These are phyloP conservation scores for Aspergillus udagawae DNA, from an alignment of 2,329 filamentous ascomycete species.

Conservation along the genomic window DNA sequence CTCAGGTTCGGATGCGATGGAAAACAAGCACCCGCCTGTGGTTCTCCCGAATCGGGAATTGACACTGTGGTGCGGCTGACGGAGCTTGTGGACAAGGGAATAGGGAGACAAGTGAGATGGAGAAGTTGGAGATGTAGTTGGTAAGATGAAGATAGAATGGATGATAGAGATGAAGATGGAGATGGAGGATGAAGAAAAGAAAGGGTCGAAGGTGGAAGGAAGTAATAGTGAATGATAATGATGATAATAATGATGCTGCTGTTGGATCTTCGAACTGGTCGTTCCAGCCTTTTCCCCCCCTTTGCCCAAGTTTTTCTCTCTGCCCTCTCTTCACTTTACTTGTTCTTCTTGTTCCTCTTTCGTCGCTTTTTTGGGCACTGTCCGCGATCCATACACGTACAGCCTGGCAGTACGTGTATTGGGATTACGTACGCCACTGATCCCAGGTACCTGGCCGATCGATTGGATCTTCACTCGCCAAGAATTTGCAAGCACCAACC, in stretches of 20 bases:
- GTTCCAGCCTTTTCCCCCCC: slow-evolving; percentile 7
- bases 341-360: slow-evolving; percentile 6
- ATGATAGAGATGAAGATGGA: slow-evolving; percentile 1
- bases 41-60: not conserved
- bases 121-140: slow-evolving; percentile 4
- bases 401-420: slow-evolving; percentile 9
- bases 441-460: too few relatives aligned
- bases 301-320: slow-evolving; percentile 12
- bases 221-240: not conserved
- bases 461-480: not conserved
- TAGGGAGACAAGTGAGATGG: slow-evolving; percentile 2
- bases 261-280: slow-evolving; percentile 7
- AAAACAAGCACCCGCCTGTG: not conserved
- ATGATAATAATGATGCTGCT: slow-evolving; percentile 8
- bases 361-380: not conserved
- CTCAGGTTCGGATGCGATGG: not conserved
- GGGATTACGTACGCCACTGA: slow-evolving; percentile 2
- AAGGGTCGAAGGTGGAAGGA: not conserved
- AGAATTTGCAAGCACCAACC: not conserved
- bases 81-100: slow-evolving; percentile 1
- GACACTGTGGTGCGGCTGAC: not conserved
- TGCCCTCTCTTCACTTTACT: slow-evolving; percentile 3
- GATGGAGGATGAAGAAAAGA: not conserved
- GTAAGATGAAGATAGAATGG: not conserved
- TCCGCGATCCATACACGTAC: slow-evolving; percentile 9